These are phyloP conservation scores for Hypoxylon sp. DNA, from an alignment of 2,329 filamentous ascomycete species.

Conservation along the genomic window DNA sequence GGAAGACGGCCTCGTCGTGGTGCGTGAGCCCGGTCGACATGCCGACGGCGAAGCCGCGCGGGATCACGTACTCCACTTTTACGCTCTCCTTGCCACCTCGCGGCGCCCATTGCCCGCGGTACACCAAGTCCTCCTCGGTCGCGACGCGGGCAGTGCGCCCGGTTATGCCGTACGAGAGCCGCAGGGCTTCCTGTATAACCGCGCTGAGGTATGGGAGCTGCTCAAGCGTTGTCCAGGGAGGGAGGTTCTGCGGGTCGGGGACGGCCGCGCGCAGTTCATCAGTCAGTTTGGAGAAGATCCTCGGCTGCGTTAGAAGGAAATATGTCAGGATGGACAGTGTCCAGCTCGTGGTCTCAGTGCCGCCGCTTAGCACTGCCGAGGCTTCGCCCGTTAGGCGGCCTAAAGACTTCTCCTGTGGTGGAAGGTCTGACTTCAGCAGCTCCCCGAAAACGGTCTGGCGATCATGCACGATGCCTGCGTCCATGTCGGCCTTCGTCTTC, in stretches of 20 bases:
- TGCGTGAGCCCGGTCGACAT: constrained; percentile 41
- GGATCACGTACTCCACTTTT: constrained; percentile 41
- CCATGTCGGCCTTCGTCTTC: constrained; percentile 21
- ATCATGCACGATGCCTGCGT: constrained; percentile 9
- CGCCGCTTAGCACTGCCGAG: constrained; percentile 54
- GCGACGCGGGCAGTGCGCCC: constrained; percentile 40
- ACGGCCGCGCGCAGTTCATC: constrained; percentile 52
- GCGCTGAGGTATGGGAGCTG: constrained; percentile 45
- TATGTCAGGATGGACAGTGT: constrained; percentile 55
- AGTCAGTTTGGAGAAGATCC: constrained; percentile 51
- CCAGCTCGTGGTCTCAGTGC: constrained; percentile 57
- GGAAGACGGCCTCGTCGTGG: constrained; percentile 45
- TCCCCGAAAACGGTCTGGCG: constrained; percentile 54
- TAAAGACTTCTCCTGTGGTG: constrained; percentile 54
- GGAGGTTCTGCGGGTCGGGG: constrained; percentile 28
- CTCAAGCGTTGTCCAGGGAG: constrained; percentile 45
- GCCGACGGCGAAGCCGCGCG: constrained; percentile 44
- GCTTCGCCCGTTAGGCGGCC: constrained; percentile 55
- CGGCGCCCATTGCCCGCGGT: constrained; percentile 28
- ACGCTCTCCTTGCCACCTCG: not conserved
- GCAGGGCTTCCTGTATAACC: constrained; percentile 45
- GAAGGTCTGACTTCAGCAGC: constrained; percentile 53
- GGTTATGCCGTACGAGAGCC: constrained; percentile 43
- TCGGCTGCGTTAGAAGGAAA: constrained; percentile 55
- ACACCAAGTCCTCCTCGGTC: constrained; percentile 41